These are phyloP conservation scores for Solanum hybrid DNA, from an alignment of 305 asterid species.

Conservation along the genomic window DNA sequence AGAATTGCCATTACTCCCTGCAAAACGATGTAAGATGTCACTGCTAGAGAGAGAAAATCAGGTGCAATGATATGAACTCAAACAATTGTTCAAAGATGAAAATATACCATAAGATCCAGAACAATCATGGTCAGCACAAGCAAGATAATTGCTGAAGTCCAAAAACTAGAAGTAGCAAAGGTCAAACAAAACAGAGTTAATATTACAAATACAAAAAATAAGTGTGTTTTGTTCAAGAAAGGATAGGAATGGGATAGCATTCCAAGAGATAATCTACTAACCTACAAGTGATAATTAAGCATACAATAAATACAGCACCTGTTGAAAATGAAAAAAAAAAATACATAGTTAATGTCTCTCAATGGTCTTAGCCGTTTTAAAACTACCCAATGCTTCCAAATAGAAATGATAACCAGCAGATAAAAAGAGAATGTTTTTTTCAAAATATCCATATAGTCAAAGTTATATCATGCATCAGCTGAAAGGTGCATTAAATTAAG, in stretches of 20 bases:
- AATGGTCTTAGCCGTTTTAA: background rate
- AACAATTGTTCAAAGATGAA: background rate
- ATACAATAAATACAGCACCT: conserved; percentile 91
- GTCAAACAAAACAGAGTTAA: background rate
- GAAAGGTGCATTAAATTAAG: background rate
- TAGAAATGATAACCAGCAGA: background rate
- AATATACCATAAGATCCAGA: conserved; percentile 81
- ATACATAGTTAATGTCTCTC: background rate
- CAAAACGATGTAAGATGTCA: conserved; percentile 5
- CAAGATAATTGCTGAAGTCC: conserved; percentile 94
- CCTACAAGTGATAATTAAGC: conserved; percentile 93
- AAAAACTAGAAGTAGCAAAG: conserved; percentile 45
- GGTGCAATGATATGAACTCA: background rate
- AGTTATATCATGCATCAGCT: background rate
- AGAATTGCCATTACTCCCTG: conserved; percentile 96
- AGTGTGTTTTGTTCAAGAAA: background rate
- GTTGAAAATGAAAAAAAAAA: conserved; percentile 16
- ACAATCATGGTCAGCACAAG: conserved; percentile 82
- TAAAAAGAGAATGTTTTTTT: background rate
- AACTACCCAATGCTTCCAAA: background rate
- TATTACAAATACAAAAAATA: background rate
- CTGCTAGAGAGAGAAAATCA: background rate
- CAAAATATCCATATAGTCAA: background rate
- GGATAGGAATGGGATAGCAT: background rate
- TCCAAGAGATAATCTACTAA: conserved; percentile 18